Evolutionary conservation across 441 rosid genomes (phyloP).

Genomic region (Melastoma candidum): DNA sequence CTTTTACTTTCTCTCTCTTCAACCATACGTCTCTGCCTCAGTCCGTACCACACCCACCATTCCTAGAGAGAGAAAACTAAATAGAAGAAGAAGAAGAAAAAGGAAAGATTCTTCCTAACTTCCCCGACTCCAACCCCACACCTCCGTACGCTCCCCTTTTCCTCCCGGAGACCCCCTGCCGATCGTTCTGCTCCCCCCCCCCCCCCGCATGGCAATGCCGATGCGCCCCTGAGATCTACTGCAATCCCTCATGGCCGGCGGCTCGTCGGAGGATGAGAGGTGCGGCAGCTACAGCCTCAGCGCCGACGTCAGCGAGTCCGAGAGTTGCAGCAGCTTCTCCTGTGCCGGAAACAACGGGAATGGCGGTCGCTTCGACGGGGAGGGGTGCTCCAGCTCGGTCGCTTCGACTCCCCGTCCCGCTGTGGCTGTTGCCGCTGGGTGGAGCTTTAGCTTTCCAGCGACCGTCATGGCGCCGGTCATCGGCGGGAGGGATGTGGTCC

Average conservation of each 20-base stretch:
- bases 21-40: too few relatives aligned
- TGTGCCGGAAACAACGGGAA: slow-evolving; percentile 1
- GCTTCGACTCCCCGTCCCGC: slow-evolving; percentile 46
- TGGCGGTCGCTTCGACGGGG: slow-evolving; percentile 5
- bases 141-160: too few relatives aligned
- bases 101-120: too few relatives aligned
- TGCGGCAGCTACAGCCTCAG: slow-evolving; percentile 39
- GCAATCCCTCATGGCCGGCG: slow-evolving; percentile 39
- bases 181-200: too few relatives aligned
- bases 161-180: too few relatives aligned
- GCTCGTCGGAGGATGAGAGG: slow-evolving; percentile 41
- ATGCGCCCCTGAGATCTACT: slow-evolving; percentile 6
- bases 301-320: slow-evolving; percentile 23
- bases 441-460: slow-evolving; percentile 38
- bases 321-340: slow-evolving; percentile 14
- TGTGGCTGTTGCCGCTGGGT: slow-evolving; percentile 3
- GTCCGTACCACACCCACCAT: too few relatives aligned
- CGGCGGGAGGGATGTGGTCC: slow-evolving; percentile 63
- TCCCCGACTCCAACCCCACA: too few relatives aligned
- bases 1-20: too few relatives aligned
- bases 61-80: too few relatives aligned
- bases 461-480: slow-evolving; percentile 63
- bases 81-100: too few relatives aligned
- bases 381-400: slow-evolving; percentile 51
- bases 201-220: neutral